Percentiles rank a stretch among this genome's conserved stretches.
Conservation (phyloP, 1,139 yeast species). For the Debaryomyces singareniensis region DNA sequence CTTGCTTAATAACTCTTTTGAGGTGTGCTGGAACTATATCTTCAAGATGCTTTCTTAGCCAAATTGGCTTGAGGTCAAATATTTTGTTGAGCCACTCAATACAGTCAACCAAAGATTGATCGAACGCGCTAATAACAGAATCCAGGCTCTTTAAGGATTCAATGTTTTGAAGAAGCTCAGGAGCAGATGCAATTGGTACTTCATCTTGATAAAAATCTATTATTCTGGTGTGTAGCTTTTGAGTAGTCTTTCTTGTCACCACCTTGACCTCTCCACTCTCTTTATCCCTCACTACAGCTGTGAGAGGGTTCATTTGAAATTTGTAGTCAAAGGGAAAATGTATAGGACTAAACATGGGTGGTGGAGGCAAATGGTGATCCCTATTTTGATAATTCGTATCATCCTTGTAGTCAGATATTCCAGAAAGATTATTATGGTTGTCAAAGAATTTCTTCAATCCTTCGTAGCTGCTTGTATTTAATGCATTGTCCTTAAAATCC, state of each 20-base stretch:
- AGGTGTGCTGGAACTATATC: conserved; percentile 49
- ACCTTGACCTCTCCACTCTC: conserved; percentile 53
- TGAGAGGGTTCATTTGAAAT: conserved; percentile 40
- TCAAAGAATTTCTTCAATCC: conserved; percentile 39
- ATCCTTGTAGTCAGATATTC: conserved; percentile 25
- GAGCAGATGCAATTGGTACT: conserved; percentile 28
- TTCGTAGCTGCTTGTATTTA: conserved; percentile 22
- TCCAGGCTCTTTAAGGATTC: conserved; percentile 15
- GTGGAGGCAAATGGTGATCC: conserved; percentile 74
- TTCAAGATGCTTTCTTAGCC: conserved; percentile 76
- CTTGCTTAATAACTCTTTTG: conserved; percentile 54
- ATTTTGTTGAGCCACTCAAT: conserved; percentile 46
- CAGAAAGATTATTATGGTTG: conserved; percentile 26
- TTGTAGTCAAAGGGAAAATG: conserved; percentile 65
- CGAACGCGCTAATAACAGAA: conserved; percentile 21
- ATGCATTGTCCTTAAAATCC: conserved; percentile 20
- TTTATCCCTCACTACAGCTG: conserved; percentile 54
- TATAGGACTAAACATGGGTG: conserved; percentile 74
- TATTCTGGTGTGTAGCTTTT: conserved; percentile 43
- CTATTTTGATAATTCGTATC: conserved; percentile 23
- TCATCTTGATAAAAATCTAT: conserved; percentile 26
- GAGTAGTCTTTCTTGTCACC: conserved; percentile 28
- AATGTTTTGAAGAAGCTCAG: conserved; percentile 30
- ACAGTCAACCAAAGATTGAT: conserved; percentile 33
- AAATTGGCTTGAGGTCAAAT: conserved; percentile 71